Percentiles rank a stretch among this genome's conserved stretches.
Conservation (phyloP, 805 yeast species). For the Wickerhamiella hasegawae region DNA sequence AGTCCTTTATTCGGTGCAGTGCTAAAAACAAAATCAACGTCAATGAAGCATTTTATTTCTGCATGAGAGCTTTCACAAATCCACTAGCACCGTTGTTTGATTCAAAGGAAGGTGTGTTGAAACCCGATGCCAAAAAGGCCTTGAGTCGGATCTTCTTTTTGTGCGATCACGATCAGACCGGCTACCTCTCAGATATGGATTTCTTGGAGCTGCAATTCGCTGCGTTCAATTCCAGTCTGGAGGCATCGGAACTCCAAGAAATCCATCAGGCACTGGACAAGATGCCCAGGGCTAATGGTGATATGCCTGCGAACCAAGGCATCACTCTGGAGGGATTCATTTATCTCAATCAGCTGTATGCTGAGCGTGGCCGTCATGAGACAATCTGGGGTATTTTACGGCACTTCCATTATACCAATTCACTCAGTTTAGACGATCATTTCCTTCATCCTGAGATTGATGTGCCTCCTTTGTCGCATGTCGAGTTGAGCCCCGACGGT, state of each 20-base stretch:
- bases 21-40: constrained; percentile 76
- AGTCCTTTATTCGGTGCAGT: constrained; percentile 76
- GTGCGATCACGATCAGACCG: constrained; percentile 85
- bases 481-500: constrained; percentile 84
- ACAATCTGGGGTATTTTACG: constrained; percentile 92
- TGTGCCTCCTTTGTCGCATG: constrained; percentile 59
- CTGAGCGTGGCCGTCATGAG: constrained; percentile 87
- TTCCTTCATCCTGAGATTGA: constrained; percentile 68
- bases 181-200: constrained; percentile 56
- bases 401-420: constrained; percentile 80
- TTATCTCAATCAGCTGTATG: constrained; percentile 61
- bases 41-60: constrained; percentile 79
- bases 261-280: constrained; percentile 22
- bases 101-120: constrained; percentile 71
- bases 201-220: constrained; percentile 50
- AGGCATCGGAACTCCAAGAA: constrained; percentile 24
- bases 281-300: no score
- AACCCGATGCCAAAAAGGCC: constrained; percentile 63
- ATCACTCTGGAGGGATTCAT: constrained; percentile 63
- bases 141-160: constrained; percentile 65
- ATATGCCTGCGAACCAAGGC: no score
- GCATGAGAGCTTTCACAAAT: constrained; percentile 83
- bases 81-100: constrained; percentile 90
- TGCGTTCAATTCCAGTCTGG: constrained; percentile 51
- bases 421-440: constrained; percentile 66